Evolutionary conservation across 2,329 filamentous ascomycete genomes (phyloP), one percentile per base, ranked within the genome.

Genomic region (Parastagonospora nodorum): DNA sequence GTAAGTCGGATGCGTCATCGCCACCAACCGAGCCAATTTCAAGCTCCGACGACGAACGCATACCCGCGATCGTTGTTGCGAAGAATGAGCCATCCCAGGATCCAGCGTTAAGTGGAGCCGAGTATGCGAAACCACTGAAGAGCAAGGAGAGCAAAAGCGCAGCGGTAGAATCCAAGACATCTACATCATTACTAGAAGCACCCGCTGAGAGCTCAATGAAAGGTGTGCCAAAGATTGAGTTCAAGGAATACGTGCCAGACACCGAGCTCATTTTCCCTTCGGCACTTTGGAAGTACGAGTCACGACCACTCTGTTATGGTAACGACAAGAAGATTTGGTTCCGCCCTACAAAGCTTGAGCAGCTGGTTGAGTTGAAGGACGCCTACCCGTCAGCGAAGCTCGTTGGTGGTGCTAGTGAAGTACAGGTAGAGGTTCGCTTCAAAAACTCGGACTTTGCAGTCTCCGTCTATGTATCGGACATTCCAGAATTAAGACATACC

Each of bases 361-460:
- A 97, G 68, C 80, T 97, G 8, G 80, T 97, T 11, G 87, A 95
- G 67, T 92, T 97, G 74, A 97, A 97, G 78, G 85, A 82, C 61
- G 85, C 84, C 0, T 88, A 90, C 57, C 93, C 93, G 0, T 85
- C 87, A n/a, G 91, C 92, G 5, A 97, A 97, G 74, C 85, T 97
- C 50, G 94, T 97, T 45, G 92, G 92, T 38, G 93, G 93, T 53
- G 96, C 92, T 67, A 96, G 91, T 10, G 93, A 97, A 74, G 97
- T 93, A 0, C 93, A 97, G 74, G 96, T 97, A 48, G 93, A 97
- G 73, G 89, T 96, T 74, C 96, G 96, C 71, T 97, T 97, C 83
- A 97, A 97, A 77, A 90, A 89, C 2, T 84, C 95, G 74, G 84
- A 91, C 61, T 97, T 97, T 67, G 87, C 89, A 1, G 86, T 91